These are phyloP conservation scores for Pseudocercospora fuligena DNA, from an alignment of 2,329 filamentous ascomycete genomes.

Conservation along the genomic window DNA sequence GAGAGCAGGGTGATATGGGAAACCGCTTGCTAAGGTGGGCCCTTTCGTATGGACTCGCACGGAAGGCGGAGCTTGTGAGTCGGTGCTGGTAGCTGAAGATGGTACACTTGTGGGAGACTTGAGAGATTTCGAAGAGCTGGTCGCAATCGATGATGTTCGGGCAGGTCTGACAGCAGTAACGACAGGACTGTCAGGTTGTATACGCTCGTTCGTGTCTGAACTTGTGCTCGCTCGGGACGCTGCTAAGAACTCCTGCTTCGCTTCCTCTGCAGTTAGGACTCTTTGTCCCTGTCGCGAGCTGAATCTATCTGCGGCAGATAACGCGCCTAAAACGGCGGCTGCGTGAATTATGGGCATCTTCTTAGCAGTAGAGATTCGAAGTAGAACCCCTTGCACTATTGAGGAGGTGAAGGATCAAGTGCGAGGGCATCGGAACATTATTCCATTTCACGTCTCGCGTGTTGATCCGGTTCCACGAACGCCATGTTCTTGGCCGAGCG, in stretches of 20 bases:
- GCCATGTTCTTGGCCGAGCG: not conserved
- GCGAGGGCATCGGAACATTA: not conserved
- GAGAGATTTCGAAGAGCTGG: not conserved
- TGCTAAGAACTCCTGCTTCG: not conserved
- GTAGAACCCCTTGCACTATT: not conserved
- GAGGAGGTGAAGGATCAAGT: not conserved
- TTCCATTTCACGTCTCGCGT: not conserved
- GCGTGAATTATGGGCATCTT: not conserved
- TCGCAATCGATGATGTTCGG: slow-evolving; percentile 11
- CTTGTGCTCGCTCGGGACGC: not conserved
- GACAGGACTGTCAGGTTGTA: slow-evolving; percentile 3
- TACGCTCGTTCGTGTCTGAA: not conserved
- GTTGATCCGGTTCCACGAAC: not conserved
- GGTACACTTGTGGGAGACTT: not conserved
- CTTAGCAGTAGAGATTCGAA: not conserved
- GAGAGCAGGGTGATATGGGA: slow-evolving; percentile 32
- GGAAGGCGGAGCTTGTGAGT: slow-evolving; percentile 8
- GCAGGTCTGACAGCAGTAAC: not conserved
- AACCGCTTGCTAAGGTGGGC: slow-evolving; percentile 29
- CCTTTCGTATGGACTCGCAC: slow-evolving; percentile 32
- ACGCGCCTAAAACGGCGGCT: not conserved
- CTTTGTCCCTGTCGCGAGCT: not conserved
- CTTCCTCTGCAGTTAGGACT: slow-evolving; percentile 10
- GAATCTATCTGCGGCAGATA: not conserved
- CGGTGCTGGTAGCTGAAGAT: slow-evolving; percentile 6